These are phyloP conservation scores for Boletus barrowsii DNA, from an alignment of 768 basidiomycete genomes.

Conservation along the genomic window DNA sequence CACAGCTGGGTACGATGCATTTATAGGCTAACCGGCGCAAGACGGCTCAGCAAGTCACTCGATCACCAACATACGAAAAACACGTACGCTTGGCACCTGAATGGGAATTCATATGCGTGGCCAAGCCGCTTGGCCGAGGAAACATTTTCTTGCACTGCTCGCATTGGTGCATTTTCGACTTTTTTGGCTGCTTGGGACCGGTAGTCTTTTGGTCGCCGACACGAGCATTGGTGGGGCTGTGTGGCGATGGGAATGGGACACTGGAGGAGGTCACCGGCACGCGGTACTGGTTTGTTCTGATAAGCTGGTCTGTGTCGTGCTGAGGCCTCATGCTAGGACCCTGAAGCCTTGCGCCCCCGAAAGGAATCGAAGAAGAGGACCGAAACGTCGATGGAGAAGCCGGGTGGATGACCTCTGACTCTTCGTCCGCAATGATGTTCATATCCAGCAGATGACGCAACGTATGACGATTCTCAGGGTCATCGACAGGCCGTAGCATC, in stretches of 20 bases:
- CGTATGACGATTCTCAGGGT: conserved; percentile 25
- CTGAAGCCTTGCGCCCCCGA: conserved; percentile 10
- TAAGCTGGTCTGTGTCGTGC: conserved; percentile 9
- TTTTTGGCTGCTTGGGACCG: conserved; percentile 28
- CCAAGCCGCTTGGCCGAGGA: conserved; percentile 49
- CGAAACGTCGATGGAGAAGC: conserved; percentile 2
- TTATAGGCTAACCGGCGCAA: conserved; percentile 21
- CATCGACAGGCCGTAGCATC: conserved; percentile 23
- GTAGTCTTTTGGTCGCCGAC: conserved; percentile 9
- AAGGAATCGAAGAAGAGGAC: conserved; percentile 3
- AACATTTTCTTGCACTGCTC: conserved; percentile 43
- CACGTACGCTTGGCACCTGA: conserved; percentile 48
- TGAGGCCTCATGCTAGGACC: conserved; percentile 26
- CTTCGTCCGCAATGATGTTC: conserved; percentile 16
- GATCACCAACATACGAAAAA: not conserved
- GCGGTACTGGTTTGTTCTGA: conserved; percentile 13
- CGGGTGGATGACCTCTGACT: conserved; percentile 8
- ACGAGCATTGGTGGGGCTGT: conserved; percentile 2
- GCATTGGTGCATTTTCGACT: conserved; percentile 51
- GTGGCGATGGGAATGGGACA: conserved; percentile 8
- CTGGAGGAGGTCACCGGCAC: conserved; percentile 4
- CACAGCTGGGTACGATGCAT: conserved; percentile 60
- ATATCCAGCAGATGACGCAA: conserved; percentile 16
- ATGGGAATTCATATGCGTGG: conserved; percentile 54
- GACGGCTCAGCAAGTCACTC: conserved; percentile 5